Base-by-base conservation (phyloP, 208 protist genomes). In the Giardia muris region DNA sequence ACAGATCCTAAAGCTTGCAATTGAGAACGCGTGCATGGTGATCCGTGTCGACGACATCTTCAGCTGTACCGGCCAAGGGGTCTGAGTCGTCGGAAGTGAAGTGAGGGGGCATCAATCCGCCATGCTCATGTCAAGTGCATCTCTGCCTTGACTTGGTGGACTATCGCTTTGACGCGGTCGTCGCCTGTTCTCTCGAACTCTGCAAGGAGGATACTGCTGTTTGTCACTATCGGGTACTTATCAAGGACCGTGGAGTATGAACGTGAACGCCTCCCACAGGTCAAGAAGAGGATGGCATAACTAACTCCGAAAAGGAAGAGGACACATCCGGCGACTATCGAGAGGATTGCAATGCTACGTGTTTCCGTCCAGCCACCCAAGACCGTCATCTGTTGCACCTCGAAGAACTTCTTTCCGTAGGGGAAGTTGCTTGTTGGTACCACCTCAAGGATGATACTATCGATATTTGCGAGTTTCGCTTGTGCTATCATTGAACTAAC, bases 11-110 rank as follows among this genome's bases (percentile, higher is more conserved):
- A 99, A 99, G 95, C 98, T 98, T 0, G 96, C 98, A 86, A 96
- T 99, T 91, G 98, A 99, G 93, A 96, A 98, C 1, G 97, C 98
- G 46, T 98, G 96, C 88, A 97, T 99, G 94, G 96, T 99, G 90
- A 94, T 99, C 39, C 95, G 98, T 92, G 97, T 99, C 44, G 99
- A 99, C 94, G 98, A 99, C 90, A 97, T 99, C 46, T 96, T 99
- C 43, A 98, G 97, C 3, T 98, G 98, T 86, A 96, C 46, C 2
- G 42, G 39, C 1, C 30, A 90, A 22, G 48, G 87, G 43, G n/a
- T 47, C 45, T 90, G 87, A 90, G 1, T 2, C 42, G 1, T 1
- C 2, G n/a, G 47, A 47, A 30, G 39, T 22, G n/a, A 45, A 46
- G 42, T 45, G n/a, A 46, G n/a, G n/a, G n/a, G n/a, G n/a, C n/a